phyloP scores from a whole-genome alignment of 805 yeast genomes.

The Yueomyces sinensis region DNA sequence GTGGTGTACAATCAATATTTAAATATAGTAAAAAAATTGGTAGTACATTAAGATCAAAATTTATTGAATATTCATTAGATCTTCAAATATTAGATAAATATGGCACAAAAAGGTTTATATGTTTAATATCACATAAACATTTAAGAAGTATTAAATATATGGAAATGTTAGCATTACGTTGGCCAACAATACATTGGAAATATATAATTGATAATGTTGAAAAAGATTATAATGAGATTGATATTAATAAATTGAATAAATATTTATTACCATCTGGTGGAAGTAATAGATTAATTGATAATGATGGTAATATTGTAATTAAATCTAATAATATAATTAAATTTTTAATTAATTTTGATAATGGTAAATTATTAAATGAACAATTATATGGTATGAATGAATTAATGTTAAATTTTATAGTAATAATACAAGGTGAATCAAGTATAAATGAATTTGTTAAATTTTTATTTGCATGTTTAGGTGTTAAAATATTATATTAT shows the following conservation, averaged over 20 bases:
- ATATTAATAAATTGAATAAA: constrained; percentile 28
- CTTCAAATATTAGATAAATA: constrained; percentile 6
- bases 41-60: not conserved
- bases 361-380: constrained; percentile 19
- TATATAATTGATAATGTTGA: constrained; percentile 40
- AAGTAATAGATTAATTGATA: constrained; percentile 28
- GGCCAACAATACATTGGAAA: constrained; percentile 64
- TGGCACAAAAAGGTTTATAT: constrained; percentile 37
- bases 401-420: constrained; percentile 19
- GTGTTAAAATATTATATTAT: constrained; percentile 8
- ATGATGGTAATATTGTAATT: constrained; percentile 10
- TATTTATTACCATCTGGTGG: constrained; percentile 66
- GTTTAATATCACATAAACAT: constrained; percentile 45
- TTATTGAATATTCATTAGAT: constrained; percentile 1
- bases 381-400: constrained; percentile 24
- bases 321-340: constrained; percentile 37
- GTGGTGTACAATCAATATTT: constrained; percentile 24
- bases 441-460: constrained; percentile 14
- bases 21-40: not conserved
- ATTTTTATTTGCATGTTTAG: constrained; percentile 16
- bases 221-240: constrained; percentile 5
- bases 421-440: constrained; percentile 26
- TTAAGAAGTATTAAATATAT: constrained; percentile 63
- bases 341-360: constrained; percentile 29
- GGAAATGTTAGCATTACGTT: constrained; percentile 65